Evolutionary conservation across 2,329 filamentous ascomycete species (phyloP).

Genomic region (Balansia obtecta): DNA sequence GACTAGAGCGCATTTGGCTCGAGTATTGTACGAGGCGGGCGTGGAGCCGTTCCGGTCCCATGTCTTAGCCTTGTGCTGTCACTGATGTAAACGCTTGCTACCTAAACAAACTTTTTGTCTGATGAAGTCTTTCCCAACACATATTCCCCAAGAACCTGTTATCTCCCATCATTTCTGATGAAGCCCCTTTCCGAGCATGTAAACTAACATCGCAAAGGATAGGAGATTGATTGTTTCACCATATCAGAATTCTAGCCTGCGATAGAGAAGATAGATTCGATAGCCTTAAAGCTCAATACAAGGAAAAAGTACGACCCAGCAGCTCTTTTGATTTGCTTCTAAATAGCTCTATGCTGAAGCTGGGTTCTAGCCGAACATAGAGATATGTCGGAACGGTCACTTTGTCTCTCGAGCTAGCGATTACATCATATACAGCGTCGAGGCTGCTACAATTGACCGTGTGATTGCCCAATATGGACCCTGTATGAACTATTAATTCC

Average conservation of each 20-base stretch:
- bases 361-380: slow-evolving; percentile 53
- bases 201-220: slow-evolving; percentile 2
- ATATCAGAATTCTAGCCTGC: slow-evolving; percentile 77
- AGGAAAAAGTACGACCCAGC: slow-evolving; percentile 58
- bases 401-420: slow-evolving; percentile 92
- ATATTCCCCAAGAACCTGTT: too few species aligned
- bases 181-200: not conserved
- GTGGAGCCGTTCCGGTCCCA: slow-evolving; percentile 66
- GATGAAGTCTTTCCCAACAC: slow-evolving; percentile 34
- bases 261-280: slow-evolving; percentile 85
- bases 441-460: slow-evolving; percentile 77
- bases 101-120: slow-evolving; percentile 77
- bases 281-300: slow-evolving; percentile 67
- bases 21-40: slow-evolving; percentile 66
- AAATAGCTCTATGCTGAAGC: slow-evolving; percentile 33
- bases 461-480: slow-evolving; percentile 85
- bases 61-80: slow-evolving; percentile 52
- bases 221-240: slow-evolving; percentile 13
- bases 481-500: slow-evolving; percentile 43
- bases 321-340: slow-evolving; percentile 9
- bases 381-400: slow-evolving; percentile 88
- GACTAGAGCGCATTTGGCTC: slow-evolving; percentile 99
- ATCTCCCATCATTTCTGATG: not conserved
- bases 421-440: slow-evolving; percentile 98
- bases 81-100: slow-evolving; percentile 99